phyloP scores from a whole-genome alignment of 1,139 yeast species.

The Protomyces inundatus region DNA sequence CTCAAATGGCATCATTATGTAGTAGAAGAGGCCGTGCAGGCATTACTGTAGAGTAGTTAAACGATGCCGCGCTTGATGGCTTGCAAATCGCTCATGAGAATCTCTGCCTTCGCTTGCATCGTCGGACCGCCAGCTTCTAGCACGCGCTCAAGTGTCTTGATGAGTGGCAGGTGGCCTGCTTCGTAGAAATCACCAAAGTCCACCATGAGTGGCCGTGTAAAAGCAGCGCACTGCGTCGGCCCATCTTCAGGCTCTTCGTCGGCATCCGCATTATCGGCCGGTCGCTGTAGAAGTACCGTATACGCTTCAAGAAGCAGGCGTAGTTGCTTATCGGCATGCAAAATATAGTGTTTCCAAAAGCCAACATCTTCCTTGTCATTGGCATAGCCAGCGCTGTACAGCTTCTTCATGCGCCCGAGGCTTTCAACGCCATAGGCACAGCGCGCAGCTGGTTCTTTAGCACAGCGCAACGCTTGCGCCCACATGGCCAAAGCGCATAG shows the following conservation, averaged over 20 bases:
- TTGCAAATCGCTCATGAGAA: background rate
- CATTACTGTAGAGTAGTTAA: slow-evolving; percentile 1
- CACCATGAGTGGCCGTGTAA: slow-evolving; percentile 1
- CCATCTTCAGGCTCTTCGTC: background rate
- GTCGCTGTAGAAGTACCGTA: background rate
- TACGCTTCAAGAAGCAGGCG: slow-evolving; percentile 8
- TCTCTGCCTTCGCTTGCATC: slow-evolving; percentile 13
- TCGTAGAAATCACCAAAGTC: slow-evolving; percentile 9
- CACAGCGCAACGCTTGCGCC: slow-evolving; percentile 18
- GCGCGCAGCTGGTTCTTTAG: background rate
- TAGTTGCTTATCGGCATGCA: slow-evolving; percentile 8
- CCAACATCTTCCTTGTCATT: slow-evolving; percentile 20
- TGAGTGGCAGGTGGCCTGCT: background rate
- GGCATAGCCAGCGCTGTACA: slow-evolving; percentile 6
- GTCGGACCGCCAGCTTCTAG: slow-evolving; percentile 4
- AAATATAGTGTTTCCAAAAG: slow-evolving; percentile 21
- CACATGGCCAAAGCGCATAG: slow-evolving; percentile 24
- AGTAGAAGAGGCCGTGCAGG: slow-evolving; percentile 19
- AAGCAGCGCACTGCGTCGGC: background rate
- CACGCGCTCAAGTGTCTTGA: background rate
- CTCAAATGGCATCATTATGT: slow-evolving; percentile 9
- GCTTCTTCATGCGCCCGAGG: slow-evolving; percentile 4
- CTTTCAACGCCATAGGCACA: slow-evolving; percentile 6
- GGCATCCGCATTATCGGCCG: background rate
- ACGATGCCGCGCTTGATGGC: background rate